Conservation (phyloP, 345 rosid species). For the Populus deltoides region DNA sequence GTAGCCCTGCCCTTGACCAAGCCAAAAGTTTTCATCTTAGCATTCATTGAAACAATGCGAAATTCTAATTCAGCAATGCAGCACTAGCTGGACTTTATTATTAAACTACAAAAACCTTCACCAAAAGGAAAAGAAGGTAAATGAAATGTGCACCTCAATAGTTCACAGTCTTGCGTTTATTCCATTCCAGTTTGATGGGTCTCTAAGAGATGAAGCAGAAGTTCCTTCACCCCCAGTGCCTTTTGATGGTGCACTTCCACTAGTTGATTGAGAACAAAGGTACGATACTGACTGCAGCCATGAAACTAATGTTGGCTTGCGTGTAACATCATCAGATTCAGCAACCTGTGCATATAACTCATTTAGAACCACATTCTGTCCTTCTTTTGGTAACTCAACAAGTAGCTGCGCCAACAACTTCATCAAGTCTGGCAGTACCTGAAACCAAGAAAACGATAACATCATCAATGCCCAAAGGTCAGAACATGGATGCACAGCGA, state of each 20-base stretch:
- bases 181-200: constrained; percentile 21
- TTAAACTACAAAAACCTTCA: not conserved
- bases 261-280: constrained; percentile 46
- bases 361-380: constrained; percentile 70
- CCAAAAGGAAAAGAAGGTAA: not conserved
- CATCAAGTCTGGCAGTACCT: constrained; percentile 71
- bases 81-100: not conserved
- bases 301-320: constrained; percentile 80
- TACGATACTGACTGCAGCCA: constrained; percentile 86
- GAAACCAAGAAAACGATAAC: not conserved
- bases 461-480: not conserved
- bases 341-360: constrained; percentile 75
- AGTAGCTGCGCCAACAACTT: constrained; percentile 67
- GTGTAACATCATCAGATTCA: constrained; percentile 89
- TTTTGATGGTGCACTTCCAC: constrained; percentile 17
- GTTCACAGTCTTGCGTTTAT: constrained; percentile 44
- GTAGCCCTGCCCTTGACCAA: not conserved
- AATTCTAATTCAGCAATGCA: not conserved
- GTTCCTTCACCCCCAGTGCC: constrained; percentile 12
- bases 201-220: constrained; percentile 18
- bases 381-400: constrained; percentile 66
- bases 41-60: not conserved
- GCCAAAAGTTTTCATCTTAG: too few species aligned
- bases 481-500: not conserved
- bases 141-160: constrained; percentile 10